These are phyloP conservation scores for Aspergillus sclerotiicarbonarius DNA, from an alignment of 495 filamentous ascomycete species.

Conservation along the genomic window DNA sequence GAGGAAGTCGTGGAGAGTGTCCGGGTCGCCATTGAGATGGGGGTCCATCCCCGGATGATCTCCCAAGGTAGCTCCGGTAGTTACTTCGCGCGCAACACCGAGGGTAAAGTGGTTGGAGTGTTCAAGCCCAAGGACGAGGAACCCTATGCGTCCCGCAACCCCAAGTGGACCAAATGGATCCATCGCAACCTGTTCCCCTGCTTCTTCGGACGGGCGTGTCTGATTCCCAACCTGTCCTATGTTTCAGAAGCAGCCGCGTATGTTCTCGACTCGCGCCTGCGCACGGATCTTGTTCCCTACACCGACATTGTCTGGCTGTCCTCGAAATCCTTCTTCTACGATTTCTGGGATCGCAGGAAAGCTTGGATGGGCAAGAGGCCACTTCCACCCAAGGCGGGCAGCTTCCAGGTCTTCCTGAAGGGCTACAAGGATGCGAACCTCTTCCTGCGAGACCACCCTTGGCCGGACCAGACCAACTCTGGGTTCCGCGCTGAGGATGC, in stretches of 20 bases:
- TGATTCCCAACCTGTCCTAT: constrained; percentile 99
- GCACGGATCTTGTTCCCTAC: constrained; percentile 90
- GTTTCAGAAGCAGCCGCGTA: constrained; percentile 98
- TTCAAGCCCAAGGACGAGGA: constrained; percentile 99
- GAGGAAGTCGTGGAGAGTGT: constrained; percentile 91
- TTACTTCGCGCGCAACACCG: constrained; percentile 90
- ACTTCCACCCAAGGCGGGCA: constrained; percentile 88
- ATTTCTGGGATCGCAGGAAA: constrained; percentile 90
- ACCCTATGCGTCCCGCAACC: constrained; percentile 87
- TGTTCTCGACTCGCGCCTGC: constrained; percentile 84
- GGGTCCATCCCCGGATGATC: constrained; percentile 92
- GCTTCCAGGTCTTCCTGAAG: constrained; percentile 96
- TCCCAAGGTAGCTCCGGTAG: constrained; percentile 95
- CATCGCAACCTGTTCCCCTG: constrained; percentile 94
- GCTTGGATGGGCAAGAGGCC: constrained; percentile 83
- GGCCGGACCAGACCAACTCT: constrained; percentile 91
- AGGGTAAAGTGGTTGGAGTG: constrained; percentile 93
- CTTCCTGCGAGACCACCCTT: constrained; percentile 91
- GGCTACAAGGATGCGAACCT: constrained; percentile 96
- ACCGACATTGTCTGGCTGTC: constrained; percentile 93
- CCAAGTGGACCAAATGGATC: constrained; percentile 96
- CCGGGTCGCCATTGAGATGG: constrained; percentile 81
- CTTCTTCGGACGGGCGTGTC: constrained; percentile 91
- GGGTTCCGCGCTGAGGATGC: constrained; percentile 69
- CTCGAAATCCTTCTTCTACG: constrained; percentile 96